Percentiles rank a stretch among this genome's conserved stretches.
Evolutionary conservation across 2,329 filamentous ascomycete species (phyloP).

Genomic region (Hypoxylon sp.): DNA sequence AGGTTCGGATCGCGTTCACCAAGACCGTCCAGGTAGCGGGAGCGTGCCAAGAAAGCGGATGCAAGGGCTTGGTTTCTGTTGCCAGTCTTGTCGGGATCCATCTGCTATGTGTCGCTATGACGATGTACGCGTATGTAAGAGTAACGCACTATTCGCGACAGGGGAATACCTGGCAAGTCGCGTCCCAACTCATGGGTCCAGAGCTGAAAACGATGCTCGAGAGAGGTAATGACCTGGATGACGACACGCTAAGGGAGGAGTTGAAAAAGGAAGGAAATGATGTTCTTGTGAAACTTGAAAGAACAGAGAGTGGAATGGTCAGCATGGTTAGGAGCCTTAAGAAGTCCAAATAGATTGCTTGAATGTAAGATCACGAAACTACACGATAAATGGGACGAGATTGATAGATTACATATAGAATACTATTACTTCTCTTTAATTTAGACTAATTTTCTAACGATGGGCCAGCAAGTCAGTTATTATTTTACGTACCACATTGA

Average conservation of each 20-base stretch:
- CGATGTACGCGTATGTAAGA: conserved; percentile 18
- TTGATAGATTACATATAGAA: too few species aligned
- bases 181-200: conserved; percentile 31
- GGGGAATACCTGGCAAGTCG: conserved; percentile 36
- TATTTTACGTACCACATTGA: too few species aligned
- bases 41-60: conserved; percentile 15
- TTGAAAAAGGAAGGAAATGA: neutral
- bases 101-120: conserved; percentile 22
- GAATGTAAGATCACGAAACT: too few species aligned
- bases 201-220: conserved; percentile 13
- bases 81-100: conserved; percentile 19
- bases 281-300: neutral
- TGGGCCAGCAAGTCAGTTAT: too few species aligned
- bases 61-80: conserved; percentile 26
- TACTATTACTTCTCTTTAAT: too few species aligned
- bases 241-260: neutral
- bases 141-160: conserved; percentile 33
- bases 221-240: neutral
- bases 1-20: conserved; percentile 1
- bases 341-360: neutral
- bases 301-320: conserved; percentile 1
- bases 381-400: too few species aligned
- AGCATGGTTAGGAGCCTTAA: neutral
- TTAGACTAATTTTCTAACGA: too few species aligned
- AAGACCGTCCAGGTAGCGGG: conserved; percentile 10